Percentiles rank a stretch among this genome's conserved stretches.
These are phyloP conservation scores for Erigeron canadensis DNA, from an alignment of 129 eudicot genomes.

Conservation along the genomic window DNA sequence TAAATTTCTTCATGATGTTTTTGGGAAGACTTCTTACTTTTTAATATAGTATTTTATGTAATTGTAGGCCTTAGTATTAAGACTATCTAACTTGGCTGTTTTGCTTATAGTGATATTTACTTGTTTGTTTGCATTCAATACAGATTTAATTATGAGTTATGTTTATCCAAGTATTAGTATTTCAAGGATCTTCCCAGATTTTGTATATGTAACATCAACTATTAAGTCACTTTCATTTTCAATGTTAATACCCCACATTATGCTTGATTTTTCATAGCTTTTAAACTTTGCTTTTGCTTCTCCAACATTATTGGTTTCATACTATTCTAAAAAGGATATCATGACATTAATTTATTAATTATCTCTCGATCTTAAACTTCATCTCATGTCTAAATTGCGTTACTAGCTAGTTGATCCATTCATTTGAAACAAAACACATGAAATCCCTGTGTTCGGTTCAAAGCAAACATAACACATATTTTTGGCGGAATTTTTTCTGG, in stretches of 20 bases:
- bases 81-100: not conserved
- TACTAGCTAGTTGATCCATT: too few relatives aligned
- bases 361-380: too few relatives aligned
- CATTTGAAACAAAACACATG: not conserved
- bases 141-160: not conserved
- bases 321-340: not conserved
- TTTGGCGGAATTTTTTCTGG: too few relatives aligned
- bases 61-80: conserved; percentile 5
- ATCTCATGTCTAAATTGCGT: not conserved
- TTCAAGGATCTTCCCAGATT: conserved; percentile 13
- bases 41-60: not conserved
- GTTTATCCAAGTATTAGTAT: conserved; percentile 7
- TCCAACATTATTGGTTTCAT: conserved; percentile 25
- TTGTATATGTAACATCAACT: conserved; percentile 16
- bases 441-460: not conserved
- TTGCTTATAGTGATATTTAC: conserved; percentile 12
- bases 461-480: not conserved
- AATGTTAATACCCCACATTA: conserved; percentile 18
- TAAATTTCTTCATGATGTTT: not conserved
- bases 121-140: conserved; percentile 19
- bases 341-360: not conserved
- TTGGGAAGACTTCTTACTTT: not conserved
- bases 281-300: conserved; percentile 32
- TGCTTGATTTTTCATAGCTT: conserved; percentile 25
- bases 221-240: conserved; percentile 20